Base-by-base conservation (phyloP, 1,284 basidiomycete genomes). In the Mrakiaceae sp. region DNA sequence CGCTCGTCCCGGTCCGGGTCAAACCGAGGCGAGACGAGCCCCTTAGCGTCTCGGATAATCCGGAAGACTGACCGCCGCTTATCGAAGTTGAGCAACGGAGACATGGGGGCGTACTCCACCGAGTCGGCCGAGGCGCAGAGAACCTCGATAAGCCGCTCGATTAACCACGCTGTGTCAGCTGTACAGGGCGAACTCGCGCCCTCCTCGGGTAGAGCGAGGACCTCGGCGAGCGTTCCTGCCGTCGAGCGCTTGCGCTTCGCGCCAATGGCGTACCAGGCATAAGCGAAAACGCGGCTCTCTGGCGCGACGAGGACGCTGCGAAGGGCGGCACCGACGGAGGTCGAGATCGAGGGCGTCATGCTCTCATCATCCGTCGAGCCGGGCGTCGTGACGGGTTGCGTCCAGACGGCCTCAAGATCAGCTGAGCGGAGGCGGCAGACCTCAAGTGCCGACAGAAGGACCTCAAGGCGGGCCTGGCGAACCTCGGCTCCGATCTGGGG, bases 131-230 rank as follows among this genome's bases (percentile, higher is more conserved):
- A 56, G 11, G 57, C 80, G 54, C 84, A 83, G 65, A 88, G 81
- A 49, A 90, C 78, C 72, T 90, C 88, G 40, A 90, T 75, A 72
- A 90, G 80, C 57, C 86, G 82, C 73, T 90, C 88, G 66, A 90
- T 73, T 53, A 89, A 74, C 87, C 88, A 90, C 7, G 86, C 87
- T 68, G 88, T 81, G 71, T 90, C 88, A 12, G 86, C 81, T 9
- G 84, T 83, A 2, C 78, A 74, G 48, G 79, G 77, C 3, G 80
- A 81, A 9, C 55, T n/a, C 9, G 46, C 46, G 14, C 16, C 12
- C 7, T 52, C 63, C 11, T 43, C 47, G 46, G 43, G 40, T 57
- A 79, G 79, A 11, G 79, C 78, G 48, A 90, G 74, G 48, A 88
- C 73, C 1, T 81, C 77, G 0, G 75, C 70, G 7, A 90, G 75